Conservation (phyloP, 176 grass and related monocot species). For the Phoenix dactylifera region DNA sequence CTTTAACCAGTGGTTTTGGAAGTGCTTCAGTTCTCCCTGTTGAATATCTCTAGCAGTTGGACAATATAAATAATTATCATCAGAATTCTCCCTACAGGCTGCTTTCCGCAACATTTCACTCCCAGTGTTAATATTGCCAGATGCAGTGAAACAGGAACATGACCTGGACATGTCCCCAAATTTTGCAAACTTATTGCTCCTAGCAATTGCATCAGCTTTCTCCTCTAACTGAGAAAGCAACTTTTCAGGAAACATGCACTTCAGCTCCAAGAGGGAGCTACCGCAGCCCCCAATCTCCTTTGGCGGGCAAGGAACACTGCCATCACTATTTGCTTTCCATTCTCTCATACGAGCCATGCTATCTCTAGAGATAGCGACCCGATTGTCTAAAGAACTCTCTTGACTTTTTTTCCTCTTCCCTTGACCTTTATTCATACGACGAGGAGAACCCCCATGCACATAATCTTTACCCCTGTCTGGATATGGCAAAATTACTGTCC, state of each 20-base stretch:
- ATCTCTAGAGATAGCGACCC: background rate
- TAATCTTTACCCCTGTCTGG: constrained; percentile 30
- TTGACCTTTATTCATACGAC: constrained; percentile 4
- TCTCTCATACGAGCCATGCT: constrained; percentile 4
- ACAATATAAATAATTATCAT: constrained; percentile 70
- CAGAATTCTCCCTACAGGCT: constrained; percentile 48
- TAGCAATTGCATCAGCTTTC: constrained; percentile 37
- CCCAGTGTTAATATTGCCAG: constrained; percentile 19
- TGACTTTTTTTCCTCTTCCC: too few relatives aligned
- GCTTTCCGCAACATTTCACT: constrained; percentile 23
- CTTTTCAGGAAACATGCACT: constrained; percentile 40
- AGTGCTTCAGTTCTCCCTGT: constrained; percentile 53
- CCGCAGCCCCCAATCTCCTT: constrained; percentile 54
- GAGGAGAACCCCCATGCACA: constrained; percentile 21
- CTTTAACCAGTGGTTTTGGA: constrained; percentile 72
- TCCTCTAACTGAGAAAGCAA: constrained; percentile 35
- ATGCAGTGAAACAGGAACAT: constrained; percentile 33
- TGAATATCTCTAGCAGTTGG: constrained; percentile 37
- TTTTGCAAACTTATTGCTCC: constrained; percentile 21
- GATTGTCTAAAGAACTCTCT: constrained; percentile 8
- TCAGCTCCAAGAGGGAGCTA: constrained; percentile 35
- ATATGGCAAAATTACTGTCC: constrained; percentile 8
- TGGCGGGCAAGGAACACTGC: constrained; percentile 76
- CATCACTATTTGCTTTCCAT: constrained; percentile 54
- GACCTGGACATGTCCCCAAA: background rate